These are phyloP conservation scores for Cyberlindnera maritima DNA, from an alignment of 805 yeast genomes.

Conservation along the genomic window DNA sequence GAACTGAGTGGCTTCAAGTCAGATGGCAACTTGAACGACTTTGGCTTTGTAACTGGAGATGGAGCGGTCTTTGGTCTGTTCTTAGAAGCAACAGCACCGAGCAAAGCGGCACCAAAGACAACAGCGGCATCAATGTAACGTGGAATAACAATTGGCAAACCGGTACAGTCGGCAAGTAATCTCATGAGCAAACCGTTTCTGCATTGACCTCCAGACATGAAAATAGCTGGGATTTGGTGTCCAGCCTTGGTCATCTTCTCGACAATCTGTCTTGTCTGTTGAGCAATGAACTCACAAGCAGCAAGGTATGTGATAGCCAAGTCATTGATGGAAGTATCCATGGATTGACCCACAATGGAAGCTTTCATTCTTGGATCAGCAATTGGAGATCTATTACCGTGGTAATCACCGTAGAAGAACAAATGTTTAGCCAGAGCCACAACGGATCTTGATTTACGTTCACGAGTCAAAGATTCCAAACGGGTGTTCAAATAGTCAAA, in stretches of 20 bases:
- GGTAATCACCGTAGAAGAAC: constrained; percentile 94
- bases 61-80: constrained; percentile 40
- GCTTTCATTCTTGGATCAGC: constrained; percentile 95
- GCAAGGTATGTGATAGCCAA: constrained; percentile 84
- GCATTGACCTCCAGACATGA: constrained; percentile 96
- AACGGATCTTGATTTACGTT: constrained; percentile 62
- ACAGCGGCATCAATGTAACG: constrained; percentile 96
- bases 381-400: constrained; percentile 96
- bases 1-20: constrained; percentile 26
- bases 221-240: constrained; percentile 70
- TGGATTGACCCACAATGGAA: constrained; percentile 84
- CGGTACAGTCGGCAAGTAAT: constrained; percentile 88
- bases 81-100: constrained; percentile 92
- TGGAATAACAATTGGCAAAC: constrained; percentile 88
- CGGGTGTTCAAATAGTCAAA: constrained; percentile 81
- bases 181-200: constrained; percentile 87
- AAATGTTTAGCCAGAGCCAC: constrained; percentile 79
- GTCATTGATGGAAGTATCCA: constrained; percentile 84
- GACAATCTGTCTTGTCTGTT: constrained; percentile 93
- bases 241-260: constrained; percentile 82
- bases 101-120: constrained; percentile 90
- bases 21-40: constrained; percentile 28
- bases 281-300: constrained; percentile 96
- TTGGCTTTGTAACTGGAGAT: constrained; percentile 14
- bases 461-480: constrained; percentile 62